Percentiles rank a stretch among this genome's conserved stretches.
These are phyloP conservation scores for Trichoderma reesei DNA, from an alignment of 495 filamentous ascomycete species.

Conservation along the genomic window DNA sequence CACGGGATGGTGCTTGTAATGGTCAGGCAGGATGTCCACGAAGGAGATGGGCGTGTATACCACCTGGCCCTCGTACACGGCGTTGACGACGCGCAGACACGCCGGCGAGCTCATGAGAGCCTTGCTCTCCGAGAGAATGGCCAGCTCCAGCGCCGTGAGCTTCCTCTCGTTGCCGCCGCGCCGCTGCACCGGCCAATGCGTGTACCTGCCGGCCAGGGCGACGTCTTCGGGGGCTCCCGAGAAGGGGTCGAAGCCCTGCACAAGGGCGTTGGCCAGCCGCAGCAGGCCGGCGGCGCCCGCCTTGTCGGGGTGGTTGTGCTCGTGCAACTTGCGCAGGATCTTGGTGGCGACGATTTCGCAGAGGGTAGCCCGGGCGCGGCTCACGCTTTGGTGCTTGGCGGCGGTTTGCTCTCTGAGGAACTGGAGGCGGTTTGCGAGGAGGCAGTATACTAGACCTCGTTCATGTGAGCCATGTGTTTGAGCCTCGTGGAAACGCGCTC, in stretches of 20 bases:
- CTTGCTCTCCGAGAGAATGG: conserved; percentile 55
- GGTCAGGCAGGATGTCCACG: conserved; percentile 55
- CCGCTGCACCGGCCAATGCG: conserved; percentile 35
- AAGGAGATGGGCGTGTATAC: conserved; percentile 53
- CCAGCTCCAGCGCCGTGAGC: conserved; percentile 51
- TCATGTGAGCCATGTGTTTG: not conserved
- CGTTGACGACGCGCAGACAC: conserved; percentile 50
- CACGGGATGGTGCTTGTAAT: conserved; percentile 55
- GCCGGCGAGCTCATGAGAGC: conserved; percentile 45
- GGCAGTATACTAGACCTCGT: conserved; percentile 44
- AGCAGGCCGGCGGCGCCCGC: conserved; percentile 44
- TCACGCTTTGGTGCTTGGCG: conserved; percentile 49
- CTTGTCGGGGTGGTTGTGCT: conserved; percentile 34
- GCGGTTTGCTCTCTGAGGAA: conserved; percentile 51
- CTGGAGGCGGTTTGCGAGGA: conserved; percentile 53
- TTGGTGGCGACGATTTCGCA: conserved; percentile 51
- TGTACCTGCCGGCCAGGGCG: conserved; percentile 22
- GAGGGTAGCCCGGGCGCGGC: conserved; percentile 46
- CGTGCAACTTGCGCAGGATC: conserved; percentile 51
- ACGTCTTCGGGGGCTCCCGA: conserved; percentile 45
- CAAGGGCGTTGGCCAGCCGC: conserved; percentile 48
- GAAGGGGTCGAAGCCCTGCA: conserved; percentile 55
- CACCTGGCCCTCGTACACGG: conserved; percentile 47
- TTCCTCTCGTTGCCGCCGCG: conserved; percentile 44
- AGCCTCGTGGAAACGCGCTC: not conserved